phyloP scores from a whole-genome alignment of 2,329 filamentous ascomycete genomes.

The Pseudonectria foliicola region DNA sequence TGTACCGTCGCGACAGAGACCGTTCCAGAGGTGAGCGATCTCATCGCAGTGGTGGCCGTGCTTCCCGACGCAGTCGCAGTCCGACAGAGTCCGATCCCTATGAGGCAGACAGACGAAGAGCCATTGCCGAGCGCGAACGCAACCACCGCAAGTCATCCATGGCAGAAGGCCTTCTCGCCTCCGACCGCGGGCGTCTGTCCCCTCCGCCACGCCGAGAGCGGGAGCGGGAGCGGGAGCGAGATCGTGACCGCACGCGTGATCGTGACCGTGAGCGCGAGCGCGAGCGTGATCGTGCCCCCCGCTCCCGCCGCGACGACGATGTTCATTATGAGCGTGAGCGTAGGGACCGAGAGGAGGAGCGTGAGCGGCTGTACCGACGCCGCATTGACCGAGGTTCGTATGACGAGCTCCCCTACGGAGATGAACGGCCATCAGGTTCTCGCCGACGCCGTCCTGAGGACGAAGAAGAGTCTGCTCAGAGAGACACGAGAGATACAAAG shows the following conservation, averaged over 20 bases:
- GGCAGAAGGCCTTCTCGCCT: slow-evolving; percentile 54
- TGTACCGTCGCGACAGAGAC: slow-evolving; percentile 56
- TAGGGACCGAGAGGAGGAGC: slow-evolving; percentile 80
- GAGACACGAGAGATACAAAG: slow-evolving; percentile 62
- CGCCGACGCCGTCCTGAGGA: slow-evolving; percentile 74
- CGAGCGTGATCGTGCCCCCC: slow-evolving; percentile 43
- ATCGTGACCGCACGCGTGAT: slow-evolving; percentile 25
- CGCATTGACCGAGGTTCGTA: slow-evolving; percentile 68
- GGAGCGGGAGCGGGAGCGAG: slow-evolving; percentile 36
- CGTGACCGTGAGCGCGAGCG: slow-evolving; percentile 33
- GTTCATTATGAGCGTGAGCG: slow-evolving; percentile 79
- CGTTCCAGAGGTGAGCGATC: slow-evolving; percentile 53
- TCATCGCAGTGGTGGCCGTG: slow-evolving; percentile 51
- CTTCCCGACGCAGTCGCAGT: slow-evolving; percentile 65
- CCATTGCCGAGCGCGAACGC: slow-evolving; percentile 87
- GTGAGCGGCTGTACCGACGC: slow-evolving; percentile 80
- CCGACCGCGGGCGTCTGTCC: slow-evolving; percentile 41
- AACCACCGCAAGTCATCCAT: slow-evolving; percentile 78
- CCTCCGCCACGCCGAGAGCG: slow-evolving; percentile 35
- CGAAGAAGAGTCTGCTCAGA: slow-evolving; percentile 61
- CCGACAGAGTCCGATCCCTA: slow-evolving; percentile 84
- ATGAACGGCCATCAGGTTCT: slow-evolving; percentile 57
- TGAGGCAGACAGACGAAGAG: slow-evolving; percentile 89
- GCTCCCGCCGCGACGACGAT: slow-evolving; percentile 54
- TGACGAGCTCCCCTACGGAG: slow-evolving; percentile 88